A percentile compares a stretch with the other conserved stretches of the same genome.
Evolutionary conservation across 768 basidiomycete genomes (phyloP).

Genomic region (Mycena rebaudengoi): DNA sequence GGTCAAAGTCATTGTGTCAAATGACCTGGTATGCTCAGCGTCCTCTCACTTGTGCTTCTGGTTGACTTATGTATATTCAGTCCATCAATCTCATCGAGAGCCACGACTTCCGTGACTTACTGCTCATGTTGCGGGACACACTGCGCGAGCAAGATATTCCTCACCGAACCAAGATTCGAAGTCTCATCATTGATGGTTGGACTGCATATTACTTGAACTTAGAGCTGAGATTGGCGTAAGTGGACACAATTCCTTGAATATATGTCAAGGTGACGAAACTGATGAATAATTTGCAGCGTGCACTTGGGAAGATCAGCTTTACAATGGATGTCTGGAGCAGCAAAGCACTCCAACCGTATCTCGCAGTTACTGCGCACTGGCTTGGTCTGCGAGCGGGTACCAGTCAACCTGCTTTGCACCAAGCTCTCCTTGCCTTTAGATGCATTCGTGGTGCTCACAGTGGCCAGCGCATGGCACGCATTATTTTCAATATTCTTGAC

Average conservation of each 20-base stretch:
- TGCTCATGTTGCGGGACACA: background rate
- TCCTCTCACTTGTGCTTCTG: no score
- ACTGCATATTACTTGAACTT: background rate
- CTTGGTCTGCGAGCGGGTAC: background rate
- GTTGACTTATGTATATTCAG: conserved; percentile 1
- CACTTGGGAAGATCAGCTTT: conserved; percentile 5
- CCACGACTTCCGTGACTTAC: background rate
- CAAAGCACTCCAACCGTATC: no score
- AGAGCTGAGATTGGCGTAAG: background rate
- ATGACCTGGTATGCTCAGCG: no score
- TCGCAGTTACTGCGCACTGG: no score
- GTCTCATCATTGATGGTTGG: background rate
- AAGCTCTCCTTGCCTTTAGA: background rate
- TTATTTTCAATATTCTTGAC: no score
- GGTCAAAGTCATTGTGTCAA: no score
- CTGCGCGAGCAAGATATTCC: background rate
- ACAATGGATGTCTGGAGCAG: conserved; percentile 1
- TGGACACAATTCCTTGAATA: background rate
- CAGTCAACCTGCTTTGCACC: background rate
- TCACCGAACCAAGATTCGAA: background rate
- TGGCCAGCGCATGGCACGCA: no score
- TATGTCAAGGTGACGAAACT: background rate
- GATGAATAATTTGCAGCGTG: background rate
- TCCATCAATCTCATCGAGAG: background rate
- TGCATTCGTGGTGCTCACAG: background rate